Percentiles rank a stretch among this genome's conserved stretches.
These are phyloP conservation scores for Colletotrichum ledebouriae DNA, from an alignment of 2,329 filamentous ascomycete genomes.

Conservation along the genomic window DNA sequence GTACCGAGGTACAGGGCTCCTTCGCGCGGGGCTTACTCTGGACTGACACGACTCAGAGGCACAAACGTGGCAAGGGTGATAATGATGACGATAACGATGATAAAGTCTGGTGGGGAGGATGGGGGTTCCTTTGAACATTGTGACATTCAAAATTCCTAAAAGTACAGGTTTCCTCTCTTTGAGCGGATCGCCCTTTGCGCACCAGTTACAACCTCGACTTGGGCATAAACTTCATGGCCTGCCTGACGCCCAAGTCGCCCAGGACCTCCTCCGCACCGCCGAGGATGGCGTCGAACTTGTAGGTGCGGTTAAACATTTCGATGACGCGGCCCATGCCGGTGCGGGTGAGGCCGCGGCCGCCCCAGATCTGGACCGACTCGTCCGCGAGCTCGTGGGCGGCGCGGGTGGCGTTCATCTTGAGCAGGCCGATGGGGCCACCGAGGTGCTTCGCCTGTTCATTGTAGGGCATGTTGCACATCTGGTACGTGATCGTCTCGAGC, in stretches of 20 bases:
- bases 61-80: no score
- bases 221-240: constrained; percentile 87
- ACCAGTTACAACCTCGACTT: constrained; percentile 79
- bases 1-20: no score
- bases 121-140: no score
- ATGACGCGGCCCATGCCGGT: constrained; percentile 85
- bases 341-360: constrained; percentile 84
- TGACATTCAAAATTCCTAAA: no score
- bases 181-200: no score
- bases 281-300: constrained; percentile 84
- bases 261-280: constrained; percentile 88
- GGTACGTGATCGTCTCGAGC: constrained; percentile 87
- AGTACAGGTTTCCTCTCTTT: no score
- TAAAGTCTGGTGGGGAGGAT: no score
- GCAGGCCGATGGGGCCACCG: constrained; percentile 83
- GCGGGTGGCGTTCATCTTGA: constrained; percentile 84
- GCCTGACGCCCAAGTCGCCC: constrained; percentile 83
- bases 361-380: constrained; percentile 87
- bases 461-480: constrained; percentile 90
- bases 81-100: no score
- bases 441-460: constrained; percentile 80
- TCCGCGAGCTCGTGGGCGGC: constrained; percentile 87
- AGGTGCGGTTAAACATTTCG: constrained; percentile 86
- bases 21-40: no score
- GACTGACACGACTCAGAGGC: no score